Base-by-base conservation (phyloP, 2,329 filamentous ascomycete genomes). In the Aureobasidium sp. region DNA sequence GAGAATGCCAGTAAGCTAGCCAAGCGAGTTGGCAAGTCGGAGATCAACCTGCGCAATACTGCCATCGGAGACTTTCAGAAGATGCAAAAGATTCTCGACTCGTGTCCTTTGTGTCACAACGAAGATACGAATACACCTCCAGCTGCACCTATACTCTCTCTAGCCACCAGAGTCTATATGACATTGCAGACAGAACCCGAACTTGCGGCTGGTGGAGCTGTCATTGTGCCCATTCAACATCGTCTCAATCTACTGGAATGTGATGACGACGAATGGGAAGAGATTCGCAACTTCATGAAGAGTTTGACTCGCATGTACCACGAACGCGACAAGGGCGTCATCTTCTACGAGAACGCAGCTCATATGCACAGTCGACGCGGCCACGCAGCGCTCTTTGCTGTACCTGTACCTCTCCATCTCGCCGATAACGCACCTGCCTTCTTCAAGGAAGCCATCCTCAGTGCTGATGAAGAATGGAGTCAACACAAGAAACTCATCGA, bases 211-310 rank as follows among this genome's bases (percentile, higher is more conserved):
- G 93, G 93, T 53, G 92, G 94, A 56, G 93, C 95, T 9, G 91
- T 96, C 66, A 96, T 99, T 68, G 94, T 95, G 4, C 96, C 96
- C 8, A 89, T 96, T 27, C 89, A 94, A 71, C 96, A 99, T 77
- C 91, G 91, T 61, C 90, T 86, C 29, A 99, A 98, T 77, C 88
- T 99, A 0, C 84, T 99, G n/a, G 95, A 98, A 78, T 99, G 96
- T 78, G 95, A 98, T 78, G 95, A 99, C 75, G 96, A 99, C 75
- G 96, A 99, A 77, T 99, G 97, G 97, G 96, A 99, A 76, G 96
- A 99, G 79, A 91, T 99, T 8, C 92, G 96, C 69, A 99, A 99
- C 78, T 99, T 99, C 76, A 98, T 98, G 95, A 99, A 99, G 82
- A 92, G 90, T 66, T 85, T 99, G 25, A 98, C 92, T 6, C 90